These are phyloP conservation scores for Dactylonectria macrodidyma DNA, from an alignment of 2,329 filamentous ascomycete genomes.

Conservation along the genomic window DNA sequence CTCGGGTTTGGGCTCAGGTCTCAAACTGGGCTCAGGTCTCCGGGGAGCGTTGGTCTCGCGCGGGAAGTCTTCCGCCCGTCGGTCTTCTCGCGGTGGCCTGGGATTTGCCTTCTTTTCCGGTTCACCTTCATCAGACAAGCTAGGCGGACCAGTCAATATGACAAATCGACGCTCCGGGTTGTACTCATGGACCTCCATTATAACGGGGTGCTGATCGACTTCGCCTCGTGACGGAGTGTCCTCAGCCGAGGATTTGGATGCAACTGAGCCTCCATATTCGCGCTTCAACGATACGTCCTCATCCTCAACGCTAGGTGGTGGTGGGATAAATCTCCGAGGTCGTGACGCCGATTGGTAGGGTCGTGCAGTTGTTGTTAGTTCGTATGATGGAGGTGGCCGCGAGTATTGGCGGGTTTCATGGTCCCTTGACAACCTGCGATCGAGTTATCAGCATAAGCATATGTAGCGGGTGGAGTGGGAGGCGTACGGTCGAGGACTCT, in stretches of 20 bases:
- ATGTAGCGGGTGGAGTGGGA: slow-evolving; percentile 3
- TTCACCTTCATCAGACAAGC: slow-evolving; percentile 44
- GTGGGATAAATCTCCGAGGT: slow-evolving; percentile 56
- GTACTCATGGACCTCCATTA: slow-evolving; percentile 73
- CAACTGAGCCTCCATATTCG: slow-evolving; percentile 64
- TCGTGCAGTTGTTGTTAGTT: slow-evolving; percentile 36
- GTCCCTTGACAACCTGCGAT: slow-evolving; percentile 37
- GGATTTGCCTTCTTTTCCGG: slow-evolving; percentile 42
- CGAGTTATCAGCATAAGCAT: slow-evolving; percentile 32
- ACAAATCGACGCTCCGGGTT: slow-evolving; percentile 78
- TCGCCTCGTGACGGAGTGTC: slow-evolving; percentile 74
- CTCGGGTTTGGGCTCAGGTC: slow-evolving; percentile 31
- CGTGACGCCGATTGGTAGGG: slow-evolving; percentile 36
- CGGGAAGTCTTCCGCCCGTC: slow-evolving; percentile 12
- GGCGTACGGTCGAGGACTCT: slow-evolving; percentile 49
- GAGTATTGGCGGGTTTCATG: slow-evolving; percentile 37
- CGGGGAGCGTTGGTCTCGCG: slow-evolving; percentile 27
- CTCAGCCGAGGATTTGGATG: slow-evolving; percentile 58
- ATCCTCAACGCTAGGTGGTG: slow-evolving; percentile 78
- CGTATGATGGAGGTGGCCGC: slow-evolving; percentile 36
- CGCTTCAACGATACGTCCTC: slow-evolving; percentile 74
- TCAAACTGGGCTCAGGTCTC: slow-evolving; percentile 24
- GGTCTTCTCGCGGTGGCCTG: slow-evolving; percentile 30
- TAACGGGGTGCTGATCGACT: slow-evolving; percentile 77
- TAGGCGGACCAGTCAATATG: slow-evolving; percentile 60